Conservation (phyloP, 371 early-diverging fungal genomes). For the Mucor plumbeus region DNA sequence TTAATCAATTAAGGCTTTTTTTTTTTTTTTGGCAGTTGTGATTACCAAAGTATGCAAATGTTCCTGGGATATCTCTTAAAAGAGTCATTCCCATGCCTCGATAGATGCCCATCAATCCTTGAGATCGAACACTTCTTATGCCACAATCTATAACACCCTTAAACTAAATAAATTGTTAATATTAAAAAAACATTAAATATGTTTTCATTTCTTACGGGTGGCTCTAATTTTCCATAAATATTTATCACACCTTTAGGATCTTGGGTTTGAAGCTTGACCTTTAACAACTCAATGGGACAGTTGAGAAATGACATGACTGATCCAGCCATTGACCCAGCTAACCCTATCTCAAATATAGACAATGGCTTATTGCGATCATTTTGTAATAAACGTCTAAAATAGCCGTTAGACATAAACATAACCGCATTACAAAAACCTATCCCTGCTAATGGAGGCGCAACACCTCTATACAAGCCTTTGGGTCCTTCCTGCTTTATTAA, state of each 20-base stretch:
- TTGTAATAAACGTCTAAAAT: constrained; percentile 71
- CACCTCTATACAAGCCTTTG: constrained; percentile 83
- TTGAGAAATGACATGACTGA: constrained; percentile 83
- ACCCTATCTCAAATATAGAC: constrained; percentile 62
- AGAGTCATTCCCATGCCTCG: constrained; percentile 83
- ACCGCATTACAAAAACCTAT: constrained; percentile 90
- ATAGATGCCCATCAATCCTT: constrained; percentile 77
- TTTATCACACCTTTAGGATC: constrained; percentile 48
- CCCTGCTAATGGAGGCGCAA: constrained; percentile 84
- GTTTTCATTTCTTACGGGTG: constrained; percentile 39
- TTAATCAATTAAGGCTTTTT: too few relatives aligned
- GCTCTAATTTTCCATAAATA: constrained; percentile 42
- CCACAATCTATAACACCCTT: constrained; percentile 80
- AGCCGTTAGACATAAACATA: constrained; percentile 83
- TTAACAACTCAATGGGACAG: constrained; percentile 86
- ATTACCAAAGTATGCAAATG: constrained; percentile 82
- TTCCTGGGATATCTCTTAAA: constrained; percentile 87
- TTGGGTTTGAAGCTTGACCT: constrained; percentile 87
- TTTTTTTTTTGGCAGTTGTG: too few relatives aligned
- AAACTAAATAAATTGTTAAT: constrained; percentile 46
- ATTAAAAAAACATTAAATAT: neutral
- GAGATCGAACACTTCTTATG: constrained; percentile 67
- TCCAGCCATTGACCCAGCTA: constrained; percentile 86
- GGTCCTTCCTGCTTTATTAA: constrained; percentile 81
- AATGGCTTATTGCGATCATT: constrained; percentile 52